Base-by-base conservation (phyloP, 2,329 filamentous ascomycete species). In the Colletotrichum acutatum region DNA sequence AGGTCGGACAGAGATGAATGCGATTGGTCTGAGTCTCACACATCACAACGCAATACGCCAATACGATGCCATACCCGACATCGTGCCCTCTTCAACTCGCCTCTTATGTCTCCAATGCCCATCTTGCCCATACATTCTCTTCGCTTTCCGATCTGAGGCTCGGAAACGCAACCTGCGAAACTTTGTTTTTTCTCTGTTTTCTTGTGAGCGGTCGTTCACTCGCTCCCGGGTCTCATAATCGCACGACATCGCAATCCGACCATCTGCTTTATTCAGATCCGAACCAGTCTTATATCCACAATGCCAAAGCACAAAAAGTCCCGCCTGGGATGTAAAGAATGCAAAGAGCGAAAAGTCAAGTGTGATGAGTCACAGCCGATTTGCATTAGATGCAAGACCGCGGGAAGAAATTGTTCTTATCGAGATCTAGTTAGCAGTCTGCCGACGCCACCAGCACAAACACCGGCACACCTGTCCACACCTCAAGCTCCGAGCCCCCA, bases 321-420 rank as follows among this genome's bases (percentile, higher is more conserved):
- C 6, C 79, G 82, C 22, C 83, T 82, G 56, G 83, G 83, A 54
- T 84, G 83, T 74, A 78, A 72, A 69, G 81, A 82, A 74, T 84
- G 83, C 76, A 84, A 84, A 75, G 75, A 81, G 14, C 79, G 82
- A 1, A 83, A 84, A 42, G 83, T 83, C 68, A 83, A 83, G 34
- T 86, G 84, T 77, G 84, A 86, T 64, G 84, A 86, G 74, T 79
- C 74, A 5, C 79, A 79, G 3, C 84, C 84, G 0, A 71, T 78
- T 3, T 86, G 84, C 71, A 78, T 78, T 52, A 83, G 84, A 66
- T 86, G 84, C 72, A 73, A 78, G n/a, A 80, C 80, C 58, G 81
- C 80, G 34, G 79, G 82, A 54, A 78, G 81, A 9, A 57, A 68
- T 4, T 86, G 84, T 67, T 80, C 81, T 0, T 86, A 71, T 22